A percentile compares a stretch with the other conserved stretches of the same genome.
These are phyloP conservation scores for Mycena sp. DNA, from an alignment of 1,284 basidiomycete species.

Conservation along the genomic window DNA sequence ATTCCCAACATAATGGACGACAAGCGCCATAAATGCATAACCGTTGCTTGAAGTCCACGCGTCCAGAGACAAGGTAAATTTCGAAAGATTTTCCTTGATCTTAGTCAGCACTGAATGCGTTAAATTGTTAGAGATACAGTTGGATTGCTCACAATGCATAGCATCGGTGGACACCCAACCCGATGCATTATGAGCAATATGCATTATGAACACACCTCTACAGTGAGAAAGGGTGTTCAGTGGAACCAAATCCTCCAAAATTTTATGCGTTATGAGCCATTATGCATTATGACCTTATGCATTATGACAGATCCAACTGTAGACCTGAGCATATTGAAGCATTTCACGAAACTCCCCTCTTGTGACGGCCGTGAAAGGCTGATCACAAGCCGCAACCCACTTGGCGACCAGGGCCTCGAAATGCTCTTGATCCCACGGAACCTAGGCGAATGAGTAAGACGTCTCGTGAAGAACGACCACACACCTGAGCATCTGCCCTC, in stretches of 20 bases:
- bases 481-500: not conserved
- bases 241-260: too few relatives aligned
- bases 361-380: constrained; percentile 31
- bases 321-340: constrained; percentile 23
- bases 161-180: too few relatives aligned
- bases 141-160: too few relatives aligned
- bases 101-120: not conserved
- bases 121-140: not conserved
- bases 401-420: constrained; percentile 20
- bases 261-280: too few relatives aligned
- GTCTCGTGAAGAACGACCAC: not conserved
- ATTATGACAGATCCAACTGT: too few relatives aligned
- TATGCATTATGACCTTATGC: too few relatives aligned
- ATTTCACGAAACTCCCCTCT: constrained; percentile 26
- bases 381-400: constrained; percentile 32
- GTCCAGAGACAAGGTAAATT: constrained; percentile 34
- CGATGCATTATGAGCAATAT: too few relatives aligned
- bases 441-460: not conserved
- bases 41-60: constrained; percentile 37
- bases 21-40: constrained; percentile 35
- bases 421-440: constrained; percentile 14
- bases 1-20: constrained; percentile 34
- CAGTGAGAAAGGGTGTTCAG: too few relatives aligned
- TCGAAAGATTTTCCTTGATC: constrained; percentile 24
- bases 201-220: constrained; percentile 22